Evolutionary conservation across 2,329 filamentous ascomycete species (phyloP), one percentile per base, ranked within the genome.

Genomic region (Lasiodiplodia hormozganensis): DNA sequence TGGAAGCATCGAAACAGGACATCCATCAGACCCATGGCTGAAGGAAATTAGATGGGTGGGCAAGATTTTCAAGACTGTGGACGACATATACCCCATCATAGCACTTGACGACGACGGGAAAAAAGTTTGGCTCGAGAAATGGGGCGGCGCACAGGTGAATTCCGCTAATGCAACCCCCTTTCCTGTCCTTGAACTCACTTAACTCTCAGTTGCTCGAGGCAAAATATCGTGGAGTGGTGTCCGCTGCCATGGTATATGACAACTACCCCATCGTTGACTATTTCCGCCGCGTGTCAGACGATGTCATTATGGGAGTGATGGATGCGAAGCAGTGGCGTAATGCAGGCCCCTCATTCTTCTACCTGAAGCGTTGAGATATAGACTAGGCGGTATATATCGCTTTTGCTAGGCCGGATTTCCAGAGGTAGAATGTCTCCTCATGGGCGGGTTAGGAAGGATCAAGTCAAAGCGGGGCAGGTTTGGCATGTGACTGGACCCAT

Each of bases 191-290:
- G 7, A 51, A 4, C n/a, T n/a, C 1, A 51, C 18, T 21, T 1
- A 2, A 56, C 12, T 36, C 25, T 56, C 2, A 76, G 73, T 25
- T 76, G 10, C 66, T 74, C 3, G 71, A 75, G 43, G 70, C 74
- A 21, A 72, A 71, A 43, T 74, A 71, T 36, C 69, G 74, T 18
- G 74, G 70, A 11, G 66, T 75, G 2, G 70, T 75, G 5, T 73
- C 75, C 3, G 70, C 75, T 2, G 73, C 76, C 8, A 76, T 77
- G 74, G 69, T 77, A 2, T 78, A 76, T 56, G 73, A 78, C 58
- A 71, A 73, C 4, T 58, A 71, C 3, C 75, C 76, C 2, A 76
- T 77, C 57, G 74, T 77, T 31, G 76, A 78, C 25, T 68, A 70
- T 14, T 78, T 78, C 67, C 73, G 75, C 0, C 70, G 69, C 25